A percentile compares a stretch with the other conserved stretches of the same genome.
These are phyloP conservation scores for Monascus ruber DNA, from an alignment of 2,329 filamentous ascomycete genomes.

Conservation along the genomic window DNA sequence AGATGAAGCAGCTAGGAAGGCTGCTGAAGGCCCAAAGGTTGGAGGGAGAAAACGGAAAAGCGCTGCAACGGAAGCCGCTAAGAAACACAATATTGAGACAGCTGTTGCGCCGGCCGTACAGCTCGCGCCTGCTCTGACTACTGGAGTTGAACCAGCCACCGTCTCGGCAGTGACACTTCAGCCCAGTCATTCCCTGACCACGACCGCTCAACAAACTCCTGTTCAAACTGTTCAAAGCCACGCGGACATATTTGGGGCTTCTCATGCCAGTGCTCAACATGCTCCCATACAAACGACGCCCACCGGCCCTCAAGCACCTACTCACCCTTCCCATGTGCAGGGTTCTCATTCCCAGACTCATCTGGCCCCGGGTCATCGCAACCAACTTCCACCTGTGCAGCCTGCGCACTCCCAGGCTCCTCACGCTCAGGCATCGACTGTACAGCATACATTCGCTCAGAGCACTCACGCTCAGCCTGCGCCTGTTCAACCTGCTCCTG, in stretches of 20 bases:
- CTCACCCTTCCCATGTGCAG: background rate
- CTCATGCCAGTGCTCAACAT: background rate
- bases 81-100: constrained; percentile 1
- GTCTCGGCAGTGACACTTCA: background rate
- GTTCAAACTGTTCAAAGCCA: background rate
- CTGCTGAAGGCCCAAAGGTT: constrained; percentile 14
- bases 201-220: background rate
- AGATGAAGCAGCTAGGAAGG: constrained; percentile 17
- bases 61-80: background rate
- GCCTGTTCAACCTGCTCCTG: background rate
- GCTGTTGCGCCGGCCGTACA: constrained; percentile 9
- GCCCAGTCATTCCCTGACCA: background rate
- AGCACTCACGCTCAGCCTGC: constrained; percentile 8
- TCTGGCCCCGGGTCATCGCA: background rate
- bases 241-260: background rate
- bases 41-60: constrained; percentile 13
- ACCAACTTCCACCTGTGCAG: background rate
- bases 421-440: background rate
- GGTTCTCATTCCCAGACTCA: background rate
- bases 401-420: background rate
- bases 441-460: background rate
- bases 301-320: background rate
- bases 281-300: background rate
- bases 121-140: constrained; percentile 5
- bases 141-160: background rate